Evolutionary conservation across 1,284 basidiomycete genomes (phyloP).

Genomic region (Trichosporon sp.): DNA sequence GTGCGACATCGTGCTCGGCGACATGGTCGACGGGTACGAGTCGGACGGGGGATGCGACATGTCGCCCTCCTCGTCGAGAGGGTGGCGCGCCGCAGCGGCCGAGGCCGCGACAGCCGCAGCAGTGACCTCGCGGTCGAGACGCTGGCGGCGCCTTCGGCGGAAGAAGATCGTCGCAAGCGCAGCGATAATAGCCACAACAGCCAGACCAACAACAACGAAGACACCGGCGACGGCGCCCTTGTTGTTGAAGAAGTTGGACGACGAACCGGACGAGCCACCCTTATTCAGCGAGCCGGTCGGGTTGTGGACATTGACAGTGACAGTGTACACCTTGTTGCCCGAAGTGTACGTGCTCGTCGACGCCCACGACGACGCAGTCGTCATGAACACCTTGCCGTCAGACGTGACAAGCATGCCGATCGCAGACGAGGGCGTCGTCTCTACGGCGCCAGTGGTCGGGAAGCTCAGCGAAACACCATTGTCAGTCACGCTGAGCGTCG

Average conservation of each 20-base stretch:
- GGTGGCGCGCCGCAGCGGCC: conserved; percentile 47
- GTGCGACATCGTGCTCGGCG: conserved; percentile 48
- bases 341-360: conserved; percentile 48
- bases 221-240: conserved; percentile 57
- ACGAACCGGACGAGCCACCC: conserved; percentile 39
- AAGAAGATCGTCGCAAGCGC: conserved; percentile 55
- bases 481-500: background rate
- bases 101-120: conserved; percentile 57
- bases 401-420: conserved; percentile 46
- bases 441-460: background rate
- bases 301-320: conserved; percentile 52
- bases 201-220: conserved; percentile 58
- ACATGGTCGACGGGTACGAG: conserved; percentile 50
- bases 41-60: conserved; percentile 14
- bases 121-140: conserved; percentile 56
- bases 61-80: conserved; percentile 56
- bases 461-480: conserved; percentile 1
- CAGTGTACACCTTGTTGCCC: conserved; percentile 51
- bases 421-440: conserved; percentile 33
- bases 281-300: conserved; percentile 51
- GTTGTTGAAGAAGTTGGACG: conserved; percentile 53
- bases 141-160: conserved; percentile 52
- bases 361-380: conserved; percentile 47
- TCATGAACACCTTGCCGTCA: conserved; percentile 40
- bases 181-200: conserved; percentile 52